Evolutionary conservation across 768 basidiomycete species (phyloP).

Genomic region (Phanerodontia chrysosporium): DNA sequence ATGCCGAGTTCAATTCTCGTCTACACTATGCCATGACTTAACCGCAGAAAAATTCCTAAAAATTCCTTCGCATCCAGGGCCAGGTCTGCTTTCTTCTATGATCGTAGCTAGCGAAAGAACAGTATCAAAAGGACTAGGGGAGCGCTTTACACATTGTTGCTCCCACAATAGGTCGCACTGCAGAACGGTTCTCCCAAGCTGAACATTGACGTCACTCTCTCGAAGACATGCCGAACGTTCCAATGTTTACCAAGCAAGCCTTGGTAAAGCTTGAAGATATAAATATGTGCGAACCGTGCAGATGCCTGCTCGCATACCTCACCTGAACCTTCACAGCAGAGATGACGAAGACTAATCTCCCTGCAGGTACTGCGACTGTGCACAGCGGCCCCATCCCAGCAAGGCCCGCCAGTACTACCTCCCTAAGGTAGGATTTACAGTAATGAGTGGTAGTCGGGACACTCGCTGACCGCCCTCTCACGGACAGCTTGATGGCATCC

Average conservation of each 20-base stretch:
- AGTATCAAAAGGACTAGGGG: too few relatives aligned
- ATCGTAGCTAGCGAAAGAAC: too few relatives aligned
- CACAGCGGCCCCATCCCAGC: background rate
- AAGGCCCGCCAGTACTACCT: conserved; percentile 12
- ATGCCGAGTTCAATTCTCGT: too few relatives aligned
- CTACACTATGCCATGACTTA: too few relatives aligned
- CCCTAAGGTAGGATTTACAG: conserved; percentile 4
- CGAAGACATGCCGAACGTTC: background rate
- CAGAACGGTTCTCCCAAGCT: background rate
- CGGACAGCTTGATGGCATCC: conserved; percentile 22
- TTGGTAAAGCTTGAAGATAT: background rate
- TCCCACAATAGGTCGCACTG: too few relatives aligned
- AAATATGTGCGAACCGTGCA: background rate
- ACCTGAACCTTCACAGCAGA: background rate
- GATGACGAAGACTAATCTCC: background rate
- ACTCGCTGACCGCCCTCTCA: background rate
- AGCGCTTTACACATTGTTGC: too few relatives aligned
- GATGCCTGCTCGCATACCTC: too few relatives aligned
- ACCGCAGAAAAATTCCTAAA: too few relatives aligned
- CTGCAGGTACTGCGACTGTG: background rate
- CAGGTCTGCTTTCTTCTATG: too few relatives aligned
- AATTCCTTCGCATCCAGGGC: too few relatives aligned
- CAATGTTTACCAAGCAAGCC: background rate
- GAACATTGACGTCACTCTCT: background rate
- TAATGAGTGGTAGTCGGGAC: background rate